Conservation (phyloP, 768 basidiomycete species). For the Paxillus involutus region DNA sequence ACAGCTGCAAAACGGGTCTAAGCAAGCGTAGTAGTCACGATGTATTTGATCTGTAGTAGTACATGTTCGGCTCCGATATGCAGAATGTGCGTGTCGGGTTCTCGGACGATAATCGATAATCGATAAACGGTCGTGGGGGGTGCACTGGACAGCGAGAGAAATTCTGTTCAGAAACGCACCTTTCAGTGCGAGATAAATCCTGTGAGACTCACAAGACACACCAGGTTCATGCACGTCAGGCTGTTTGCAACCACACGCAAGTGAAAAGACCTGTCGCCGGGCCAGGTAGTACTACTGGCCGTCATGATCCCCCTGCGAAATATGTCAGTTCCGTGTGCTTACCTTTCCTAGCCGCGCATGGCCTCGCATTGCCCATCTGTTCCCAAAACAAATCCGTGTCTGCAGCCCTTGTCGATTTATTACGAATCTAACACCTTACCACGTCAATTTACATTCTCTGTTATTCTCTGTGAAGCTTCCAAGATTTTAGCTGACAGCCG, state of each 20-base stretch:
- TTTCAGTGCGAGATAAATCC: constrained; percentile 6
- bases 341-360: background rate
- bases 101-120: background rate
- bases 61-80: background rate
- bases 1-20: background rate
- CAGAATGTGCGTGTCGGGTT: background rate
- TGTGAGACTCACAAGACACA: constrained; percentile 1
- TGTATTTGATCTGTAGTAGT: background rate
- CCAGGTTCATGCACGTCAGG: constrained; percentile 2
- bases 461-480: background rate
- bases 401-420: background rate
- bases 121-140: constrained; percentile 4
- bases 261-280: constrained; percentile 2
- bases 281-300: background rate
- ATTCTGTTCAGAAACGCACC: constrained; percentile 6
- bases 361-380: background rate
- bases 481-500: too few species aligned
- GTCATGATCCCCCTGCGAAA: background rate
- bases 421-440: background rate
- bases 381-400: background rate
- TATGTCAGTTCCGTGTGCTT: background rate
- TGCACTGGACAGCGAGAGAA: constrained; percentile 13
- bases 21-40: background rate
- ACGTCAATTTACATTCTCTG: background rate
- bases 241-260: background rate